Base-by-base conservation (phyloP, 129 eudicot genomes). In the Arctium minus region DNA sequence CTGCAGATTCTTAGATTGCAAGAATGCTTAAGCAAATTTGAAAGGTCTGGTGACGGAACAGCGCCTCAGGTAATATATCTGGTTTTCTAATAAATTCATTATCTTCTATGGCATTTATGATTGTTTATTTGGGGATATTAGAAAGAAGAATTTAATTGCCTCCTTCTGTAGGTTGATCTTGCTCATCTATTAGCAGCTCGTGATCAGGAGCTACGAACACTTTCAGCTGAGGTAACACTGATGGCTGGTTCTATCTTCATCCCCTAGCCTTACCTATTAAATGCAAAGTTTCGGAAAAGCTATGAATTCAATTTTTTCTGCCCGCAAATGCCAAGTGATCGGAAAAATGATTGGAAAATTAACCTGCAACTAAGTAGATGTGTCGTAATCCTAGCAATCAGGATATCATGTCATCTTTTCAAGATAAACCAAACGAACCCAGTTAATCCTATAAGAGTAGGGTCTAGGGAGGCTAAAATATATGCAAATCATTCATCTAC, bases 111-210 rank as follows among this genome's bases (percentile, higher is more conserved):
- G 70, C 67, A 70, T 37, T 56, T 37, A 4, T 18, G 11, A 10
- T 56, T 40, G 12, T 72, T 33, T 70, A 36, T 81, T 37, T 38
- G 46, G 11, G 18, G 36, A 76, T 22, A 5, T 64, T 56, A 69
- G 13, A 68, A 71, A 48, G 70, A 50, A 15, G 32, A 33, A 31
- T 12, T 60, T 64, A 71, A 36, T 48, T 67, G 74, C 31, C 71
- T 80, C 73, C 74, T 67, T 73, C 38, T 86, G 82, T 85, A 96
- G 99, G 99, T 90, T 30, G 99, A 96, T 90, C 98, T 96, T 33
- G 98, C 99, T 56, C 99, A 96, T 89, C 86, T 96, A 29, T 89
- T 96, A 88, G 97, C 99, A 80, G 85, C 94, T 86, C 98, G 99
- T 79, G 99, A 96, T 85, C 99, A 96, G 82, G 99, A 96, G 87